Conservation (phyloP, 2,329 filamentous ascomycete species). For the Fusarium xyrophilum region DNA sequence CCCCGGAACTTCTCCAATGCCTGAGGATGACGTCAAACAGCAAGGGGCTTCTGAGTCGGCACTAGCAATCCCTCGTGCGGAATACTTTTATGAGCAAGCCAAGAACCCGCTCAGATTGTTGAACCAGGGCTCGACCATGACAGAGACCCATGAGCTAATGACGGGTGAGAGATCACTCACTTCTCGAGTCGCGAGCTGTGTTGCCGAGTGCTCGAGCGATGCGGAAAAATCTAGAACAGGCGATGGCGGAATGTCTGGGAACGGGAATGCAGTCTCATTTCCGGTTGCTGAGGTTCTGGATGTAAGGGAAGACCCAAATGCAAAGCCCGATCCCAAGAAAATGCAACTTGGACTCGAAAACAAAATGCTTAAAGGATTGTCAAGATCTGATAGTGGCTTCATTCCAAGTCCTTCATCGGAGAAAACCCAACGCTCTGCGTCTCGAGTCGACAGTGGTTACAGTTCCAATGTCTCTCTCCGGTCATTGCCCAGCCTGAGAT, state of each 20-base stretch:
- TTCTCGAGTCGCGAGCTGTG: background rate
- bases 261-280: conserved; percentile 43
- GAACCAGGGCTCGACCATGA: background rate
- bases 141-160: background rate
- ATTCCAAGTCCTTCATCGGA: conserved; percentile 55
- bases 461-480: conserved; percentile 65
- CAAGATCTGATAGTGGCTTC: conserved; percentile 57
- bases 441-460: conserved; percentile 67
- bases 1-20: conserved; percentile 55
- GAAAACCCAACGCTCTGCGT: conserved; percentile 53
- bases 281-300: conserved; percentile 49
- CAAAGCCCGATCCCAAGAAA: conserved; percentile 46
- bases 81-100: conserved; percentile 18
- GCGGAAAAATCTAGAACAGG: conserved; percentile 25
- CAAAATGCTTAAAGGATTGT: conserved; percentile 35
- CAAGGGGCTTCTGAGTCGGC: conserved; percentile 13
- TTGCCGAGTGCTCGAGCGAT: conserved; percentile 12
- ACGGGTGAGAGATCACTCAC: conserved; percentile 1
- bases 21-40: conserved; percentile 26
- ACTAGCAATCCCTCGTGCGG: background rate
- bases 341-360: conserved; percentile 32
- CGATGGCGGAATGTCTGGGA: conserved; percentile 30
- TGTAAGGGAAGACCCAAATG: conserved; percentile 53
- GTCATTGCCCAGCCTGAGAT: conserved; percentile 52
- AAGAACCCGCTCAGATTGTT: conserved; percentile 5